A percentile compares a stretch with the other conserved stretches of the same genome.
phyloP scores from a whole-genome alignment of 768 basidiomycete species.

The Calocybe cyanea region DNA sequence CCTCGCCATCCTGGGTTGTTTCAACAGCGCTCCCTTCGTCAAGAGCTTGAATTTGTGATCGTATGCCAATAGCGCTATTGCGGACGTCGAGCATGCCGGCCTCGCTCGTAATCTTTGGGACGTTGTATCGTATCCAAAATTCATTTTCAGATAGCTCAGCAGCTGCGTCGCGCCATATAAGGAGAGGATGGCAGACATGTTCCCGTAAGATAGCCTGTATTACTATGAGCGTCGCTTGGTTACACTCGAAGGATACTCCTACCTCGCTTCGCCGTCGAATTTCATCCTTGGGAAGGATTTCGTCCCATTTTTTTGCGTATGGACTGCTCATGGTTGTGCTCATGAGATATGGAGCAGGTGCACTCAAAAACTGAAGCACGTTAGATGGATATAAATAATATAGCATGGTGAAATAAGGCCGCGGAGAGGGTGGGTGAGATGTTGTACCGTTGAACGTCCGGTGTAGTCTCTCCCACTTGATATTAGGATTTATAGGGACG shows the following conservation, averaged over 20 bases:
- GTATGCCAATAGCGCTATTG: slow-evolving; percentile 50
- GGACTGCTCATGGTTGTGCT: slow-evolving; percentile 49
- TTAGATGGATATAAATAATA: slow-evolving; percentile 94
- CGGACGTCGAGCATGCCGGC: slow-evolving; percentile 65
- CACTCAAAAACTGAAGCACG: slow-evolving; percentile 71
- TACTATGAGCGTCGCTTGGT: slow-evolving; percentile 6
- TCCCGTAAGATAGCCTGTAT: slow-evolving; percentile 62
- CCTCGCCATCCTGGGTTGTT: background rate
- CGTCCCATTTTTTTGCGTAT: slow-evolving; percentile 68
- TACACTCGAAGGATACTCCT: slow-evolving; percentile 12
- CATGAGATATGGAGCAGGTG: slow-evolving; percentile 61
- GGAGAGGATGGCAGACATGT: slow-evolving; percentile 69
- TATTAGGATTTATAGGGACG: slow-evolving; percentile 46
- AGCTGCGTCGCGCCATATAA: slow-evolving; percentile 62
- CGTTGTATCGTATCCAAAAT: slow-evolving; percentile 65
- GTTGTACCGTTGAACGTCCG: slow-evolving; percentile 50
- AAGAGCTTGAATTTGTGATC: slow-evolving; percentile 23
- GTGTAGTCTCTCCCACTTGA: slow-evolving; percentile 69
- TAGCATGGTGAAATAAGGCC: slow-evolving; percentile 69
- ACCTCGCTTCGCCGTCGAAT: slow-evolving; percentile 76
- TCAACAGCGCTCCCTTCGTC: background rate
- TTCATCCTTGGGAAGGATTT: slow-evolving; percentile 62
- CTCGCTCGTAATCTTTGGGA: slow-evolving; percentile 62
- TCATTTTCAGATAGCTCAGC: slow-evolving; percentile 61
- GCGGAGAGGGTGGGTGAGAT: slow-evolving; percentile 56